Conservation (phyloP, 1,139 yeast genomes). For the Martiniozyma asiatica region DNA sequence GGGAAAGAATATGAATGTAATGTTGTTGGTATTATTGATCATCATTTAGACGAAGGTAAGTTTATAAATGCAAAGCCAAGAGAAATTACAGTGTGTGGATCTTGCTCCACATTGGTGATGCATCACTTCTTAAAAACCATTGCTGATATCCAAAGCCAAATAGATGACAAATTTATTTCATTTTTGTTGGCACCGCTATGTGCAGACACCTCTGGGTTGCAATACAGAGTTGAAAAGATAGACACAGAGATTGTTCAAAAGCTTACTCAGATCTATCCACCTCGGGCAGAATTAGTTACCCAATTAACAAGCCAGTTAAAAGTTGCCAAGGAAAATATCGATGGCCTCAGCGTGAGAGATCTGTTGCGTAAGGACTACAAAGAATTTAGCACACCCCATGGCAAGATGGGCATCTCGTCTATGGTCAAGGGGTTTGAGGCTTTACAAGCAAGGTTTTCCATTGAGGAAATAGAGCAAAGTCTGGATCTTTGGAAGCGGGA, state of each 20-base stretch:
- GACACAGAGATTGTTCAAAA: slow-evolving; percentile 36
- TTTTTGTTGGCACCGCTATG: slow-evolving; percentile 54
- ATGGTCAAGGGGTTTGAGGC: slow-evolving; percentile 56
- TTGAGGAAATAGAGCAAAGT: slow-evolving; percentile 20
- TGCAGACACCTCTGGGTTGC: slow-evolving; percentile 60
- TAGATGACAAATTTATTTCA: slow-evolving; percentile 22
- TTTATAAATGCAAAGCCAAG: slow-evolving; percentile 43
- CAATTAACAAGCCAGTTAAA: slow-evolving; percentile 24
- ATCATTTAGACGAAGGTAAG: slow-evolving; percentile 63
- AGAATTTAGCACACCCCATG: slow-evolving; percentile 39
- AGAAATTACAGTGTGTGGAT: slow-evolving; percentile 51
- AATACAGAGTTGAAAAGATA: slow-evolving; percentile 33
- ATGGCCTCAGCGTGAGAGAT: slow-evolving; percentile 46
- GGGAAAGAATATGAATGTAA: slow-evolving; percentile 1
- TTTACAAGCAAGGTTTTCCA: slow-evolving; percentile 31
- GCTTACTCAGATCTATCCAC: too few species aligned
- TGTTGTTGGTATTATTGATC: slow-evolving; percentile 66
- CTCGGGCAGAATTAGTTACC: too few species aligned
- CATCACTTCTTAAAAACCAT: slow-evolving; percentile 25
- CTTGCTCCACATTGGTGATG: slow-evolving; percentile 67
- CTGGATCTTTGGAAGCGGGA: slow-evolving; percentile 16
- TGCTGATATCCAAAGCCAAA: slow-evolving; percentile 1
- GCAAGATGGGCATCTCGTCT: slow-evolving; percentile 62
- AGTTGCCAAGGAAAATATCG: slow-evolving; percentile 48
- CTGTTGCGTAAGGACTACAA: slow-evolving; percentile 76